Evolutionary conservation across 352 stramenopile species (phyloP).

Genomic region (Phytophthora fragariae): DNA sequence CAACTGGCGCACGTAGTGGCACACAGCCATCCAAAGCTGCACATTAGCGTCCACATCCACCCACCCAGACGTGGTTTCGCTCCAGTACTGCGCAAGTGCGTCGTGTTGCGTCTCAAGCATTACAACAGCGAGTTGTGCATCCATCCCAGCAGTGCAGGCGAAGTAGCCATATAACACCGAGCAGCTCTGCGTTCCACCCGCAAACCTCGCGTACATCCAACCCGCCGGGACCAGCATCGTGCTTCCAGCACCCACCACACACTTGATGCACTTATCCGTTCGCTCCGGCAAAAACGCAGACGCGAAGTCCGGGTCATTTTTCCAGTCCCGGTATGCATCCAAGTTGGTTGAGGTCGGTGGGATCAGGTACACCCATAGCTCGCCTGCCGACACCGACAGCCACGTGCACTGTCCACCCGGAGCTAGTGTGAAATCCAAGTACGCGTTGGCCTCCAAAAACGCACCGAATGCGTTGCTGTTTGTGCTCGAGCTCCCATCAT

Average conservation of each 20-base stretch:
- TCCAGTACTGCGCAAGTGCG: slow-evolving; percentile 39
- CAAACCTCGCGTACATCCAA: slow-evolving; percentile 80
- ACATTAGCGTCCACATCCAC: slow-evolving; percentile 45
- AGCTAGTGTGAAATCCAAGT: slow-evolving; percentile 72
- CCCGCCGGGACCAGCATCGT: slow-evolving; percentile 71
- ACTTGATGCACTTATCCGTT: slow-evolving; percentile 81
- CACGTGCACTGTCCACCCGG: slow-evolving; percentile 64
- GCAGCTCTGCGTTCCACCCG: slow-evolving; percentile 47
- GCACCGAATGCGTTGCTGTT: slow-evolving; percentile 68
- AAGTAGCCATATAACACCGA: slow-evolving; percentile 73
- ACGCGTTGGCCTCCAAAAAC: slow-evolving; percentile 62
- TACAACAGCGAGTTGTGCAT: slow-evolving; percentile 56
- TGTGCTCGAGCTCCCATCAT: background rate
- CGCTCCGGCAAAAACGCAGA: slow-evolving; percentile 69
- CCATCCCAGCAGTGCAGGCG: slow-evolving; percentile 56
- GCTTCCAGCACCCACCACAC: slow-evolving; percentile 51
- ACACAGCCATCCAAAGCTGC: slow-evolving; percentile 67
- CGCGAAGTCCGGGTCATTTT: slow-evolving; percentile 42
- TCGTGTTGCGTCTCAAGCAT: slow-evolving; percentile 50
- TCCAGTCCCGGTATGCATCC: slow-evolving; percentile 69
- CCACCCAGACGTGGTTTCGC: slow-evolving; percentile 48
- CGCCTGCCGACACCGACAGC: slow-evolving; percentile 69
- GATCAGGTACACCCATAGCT: slow-evolving; percentile 75
- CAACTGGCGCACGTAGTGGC: slow-evolving; percentile 68
- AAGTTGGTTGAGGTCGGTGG: slow-evolving; percentile 57